A percentile compares a stretch with the other conserved stretches of the same genome.
Evolutionary conservation across 768 basidiomycete genomes (phyloP).

Genomic region (Suillus plorans): DNA sequence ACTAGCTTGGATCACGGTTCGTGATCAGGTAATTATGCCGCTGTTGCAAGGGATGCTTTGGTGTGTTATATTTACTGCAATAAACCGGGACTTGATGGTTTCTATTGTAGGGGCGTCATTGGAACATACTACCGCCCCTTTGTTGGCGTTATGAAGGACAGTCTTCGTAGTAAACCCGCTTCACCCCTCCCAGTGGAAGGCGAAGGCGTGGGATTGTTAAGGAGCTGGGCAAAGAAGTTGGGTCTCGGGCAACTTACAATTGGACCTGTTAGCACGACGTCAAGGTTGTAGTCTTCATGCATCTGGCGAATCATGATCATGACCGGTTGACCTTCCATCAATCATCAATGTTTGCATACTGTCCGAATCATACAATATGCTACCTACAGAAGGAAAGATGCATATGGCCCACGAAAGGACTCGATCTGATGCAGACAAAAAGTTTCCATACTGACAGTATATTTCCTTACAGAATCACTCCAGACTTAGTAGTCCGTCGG

Average conservation of each 20-base stretch:
- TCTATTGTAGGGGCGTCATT: slow-evolving; percentile 25
- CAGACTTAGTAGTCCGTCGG: background rate
- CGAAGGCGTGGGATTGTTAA: slow-evolving; percentile 30
- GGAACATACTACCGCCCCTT: slow-evolving; percentile 33
- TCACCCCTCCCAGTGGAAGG: slow-evolving; percentile 24
- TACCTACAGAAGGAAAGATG: no score
- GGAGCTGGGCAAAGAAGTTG: slow-evolving; percentile 27
- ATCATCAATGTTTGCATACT: background rate
- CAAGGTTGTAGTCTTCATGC: background rate
- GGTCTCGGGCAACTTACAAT: slow-evolving; percentile 29
- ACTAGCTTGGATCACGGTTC: slow-evolving; percentile 60
- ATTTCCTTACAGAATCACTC: background rate
- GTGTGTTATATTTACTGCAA: slow-evolving; percentile 36
- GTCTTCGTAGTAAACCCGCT: slow-evolving; percentile 14
- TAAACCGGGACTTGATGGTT: slow-evolving; percentile 1
- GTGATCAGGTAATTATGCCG: slow-evolving; percentile 70
- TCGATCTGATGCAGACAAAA: background rate
- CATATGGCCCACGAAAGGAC: background rate
- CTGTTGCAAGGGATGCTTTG: slow-evolving; percentile 66
- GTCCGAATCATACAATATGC: background rate
- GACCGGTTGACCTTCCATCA: background rate
- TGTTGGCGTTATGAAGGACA: slow-evolving; percentile 21
- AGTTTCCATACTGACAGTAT: background rate
- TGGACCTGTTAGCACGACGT: slow-evolving; percentile 19
- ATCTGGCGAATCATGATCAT: background rate